phyloP scores from a whole-genome alignment of 345 rosid species.

The Syzygium aqueum region DNA sequence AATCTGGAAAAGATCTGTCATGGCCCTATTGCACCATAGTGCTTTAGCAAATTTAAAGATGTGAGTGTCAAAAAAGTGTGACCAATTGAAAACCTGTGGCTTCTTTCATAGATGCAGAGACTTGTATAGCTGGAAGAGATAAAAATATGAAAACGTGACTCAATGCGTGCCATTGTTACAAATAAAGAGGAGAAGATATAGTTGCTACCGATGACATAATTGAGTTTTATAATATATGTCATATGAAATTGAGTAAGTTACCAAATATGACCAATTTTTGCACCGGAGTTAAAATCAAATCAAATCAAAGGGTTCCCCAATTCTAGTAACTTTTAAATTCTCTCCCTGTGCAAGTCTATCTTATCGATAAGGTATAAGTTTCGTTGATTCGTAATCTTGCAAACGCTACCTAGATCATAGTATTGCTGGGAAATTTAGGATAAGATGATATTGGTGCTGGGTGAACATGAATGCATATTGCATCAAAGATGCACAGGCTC shows the following conservation, averaged over 20 bases:
- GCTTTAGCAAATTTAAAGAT: background rate
- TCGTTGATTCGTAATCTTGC: background rate
- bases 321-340: background rate
- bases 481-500: too few relatives aligned
- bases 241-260: background rate
- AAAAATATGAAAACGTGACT: background rate
- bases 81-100: accelerated
- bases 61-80: background rate
- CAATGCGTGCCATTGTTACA: background rate
- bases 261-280: background rate
- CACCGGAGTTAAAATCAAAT: background rate
- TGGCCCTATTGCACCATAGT: background rate
- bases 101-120: background rate
- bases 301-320: background rate
- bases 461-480: background rate
- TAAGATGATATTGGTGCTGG: background rate
- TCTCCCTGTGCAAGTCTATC: background rate
- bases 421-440: background rate
- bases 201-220: background rate
- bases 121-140: background rate
- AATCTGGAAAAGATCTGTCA: background rate
- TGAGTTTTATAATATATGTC: background rate
- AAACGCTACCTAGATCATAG: background rate
- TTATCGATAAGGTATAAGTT: background rate
- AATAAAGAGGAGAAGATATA: background rate